Evolutionary conservation across 2,329 filamentous ascomycete species (phyloP).

Genomic region (Endoconidiophora polonica): DNA sequence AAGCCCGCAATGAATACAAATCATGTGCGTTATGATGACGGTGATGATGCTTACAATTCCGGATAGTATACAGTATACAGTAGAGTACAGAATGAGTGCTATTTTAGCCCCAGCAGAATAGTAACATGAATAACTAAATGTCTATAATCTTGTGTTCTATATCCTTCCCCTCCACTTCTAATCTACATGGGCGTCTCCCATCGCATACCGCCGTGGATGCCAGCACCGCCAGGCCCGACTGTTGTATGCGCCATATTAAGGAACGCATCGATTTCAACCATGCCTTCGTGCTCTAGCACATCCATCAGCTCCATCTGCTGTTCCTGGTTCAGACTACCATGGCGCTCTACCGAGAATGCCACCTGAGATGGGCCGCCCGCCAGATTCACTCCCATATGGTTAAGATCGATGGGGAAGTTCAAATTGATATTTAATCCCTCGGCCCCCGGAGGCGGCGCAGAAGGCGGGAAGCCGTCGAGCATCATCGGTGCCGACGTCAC

Average conservation of each 20-base stretch:
- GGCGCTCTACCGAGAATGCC: slow-evolving; percentile 30
- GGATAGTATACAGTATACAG: no score
- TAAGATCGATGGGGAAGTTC: slow-evolving; percentile 20
- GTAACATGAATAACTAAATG: no score
- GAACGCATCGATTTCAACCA: slow-evolving; percentile 44
- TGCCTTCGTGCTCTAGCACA: slow-evolving; percentile 53
- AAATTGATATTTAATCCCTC: slow-evolving; percentile 11
- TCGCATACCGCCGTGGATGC: slow-evolving; percentile 10
- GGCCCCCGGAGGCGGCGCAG: slow-evolving; percentile 10
- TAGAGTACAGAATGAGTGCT: no score
- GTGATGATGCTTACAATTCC: no score
- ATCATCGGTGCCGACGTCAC: slow-evolving; percentile 22
- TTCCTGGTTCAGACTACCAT: slow-evolving; percentile 58
- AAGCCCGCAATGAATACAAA: no score
- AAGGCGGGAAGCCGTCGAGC: slow-evolving; percentile 16
- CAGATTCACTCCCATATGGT: slow-evolving; percentile 14
- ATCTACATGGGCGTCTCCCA: slow-evolving; percentile 9
- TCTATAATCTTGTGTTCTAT: neutral
- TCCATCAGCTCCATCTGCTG: slow-evolving; percentile 75
- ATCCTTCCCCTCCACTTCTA: neutral
- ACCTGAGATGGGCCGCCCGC: slow-evolving; percentile 16
- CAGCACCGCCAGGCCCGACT: slow-evolving; percentile 14
- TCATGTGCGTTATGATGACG: no score
- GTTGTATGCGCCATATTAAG: slow-evolving; percentile 25
- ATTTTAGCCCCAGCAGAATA: no score